Evolutionary conservation across 78 protist species (phyloP).

Genomic region (Dictyostelium purpureum): DNA sequence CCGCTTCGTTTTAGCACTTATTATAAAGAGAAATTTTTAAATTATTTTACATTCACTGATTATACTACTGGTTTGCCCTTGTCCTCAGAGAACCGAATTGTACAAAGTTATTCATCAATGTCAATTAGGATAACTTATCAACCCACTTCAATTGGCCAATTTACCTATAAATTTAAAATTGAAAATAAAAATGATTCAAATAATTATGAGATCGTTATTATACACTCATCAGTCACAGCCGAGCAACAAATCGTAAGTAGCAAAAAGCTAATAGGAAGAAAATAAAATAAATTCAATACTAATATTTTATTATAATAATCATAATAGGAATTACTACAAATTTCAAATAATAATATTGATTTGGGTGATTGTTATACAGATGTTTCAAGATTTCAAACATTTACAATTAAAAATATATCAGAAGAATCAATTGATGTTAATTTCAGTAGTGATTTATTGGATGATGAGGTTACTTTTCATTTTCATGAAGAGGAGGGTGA

Average conservation of each 20-base stretch:
- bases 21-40: slow-evolving; percentile 45
- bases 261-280: too few relatives aligned
- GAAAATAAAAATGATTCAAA: slow-evolving; percentile 56
- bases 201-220: slow-evolving; percentile 31
- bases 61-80: slow-evolving; percentile 56
- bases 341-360: slow-evolving; percentile 54
- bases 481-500: slow-evolving; percentile 48
- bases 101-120: slow-evolving; percentile 52
- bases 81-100: neutral
- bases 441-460: slow-evolving; percentile 27
- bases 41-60: slow-evolving; percentile 64
- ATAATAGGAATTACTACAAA: slow-evolving; percentile 65
- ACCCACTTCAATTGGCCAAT: slow-evolving; percentile 62
- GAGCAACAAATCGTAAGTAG: slow-evolving; percentile 60
- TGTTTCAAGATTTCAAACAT: slow-evolving; percentile 7
- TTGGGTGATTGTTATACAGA: slow-evolving; percentile 83
- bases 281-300: neutral
- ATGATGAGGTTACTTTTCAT: slow-evolving; percentile 47
- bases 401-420: slow-evolving; percentile 75
- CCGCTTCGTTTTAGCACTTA: slow-evolving; percentile 52
- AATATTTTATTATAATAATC: too few relatives aligned
- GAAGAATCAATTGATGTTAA: slow-evolving; percentile 72
- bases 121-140: slow-evolving; percentile 47
- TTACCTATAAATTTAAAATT: slow-evolving; percentile 38
- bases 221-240: slow-evolving; percentile 63